These are phyloP conservation scores for Umbilicaria muhlenbergii DNA, from an alignment of 495 filamentous ascomycete species.

Conservation along the genomic window DNA sequence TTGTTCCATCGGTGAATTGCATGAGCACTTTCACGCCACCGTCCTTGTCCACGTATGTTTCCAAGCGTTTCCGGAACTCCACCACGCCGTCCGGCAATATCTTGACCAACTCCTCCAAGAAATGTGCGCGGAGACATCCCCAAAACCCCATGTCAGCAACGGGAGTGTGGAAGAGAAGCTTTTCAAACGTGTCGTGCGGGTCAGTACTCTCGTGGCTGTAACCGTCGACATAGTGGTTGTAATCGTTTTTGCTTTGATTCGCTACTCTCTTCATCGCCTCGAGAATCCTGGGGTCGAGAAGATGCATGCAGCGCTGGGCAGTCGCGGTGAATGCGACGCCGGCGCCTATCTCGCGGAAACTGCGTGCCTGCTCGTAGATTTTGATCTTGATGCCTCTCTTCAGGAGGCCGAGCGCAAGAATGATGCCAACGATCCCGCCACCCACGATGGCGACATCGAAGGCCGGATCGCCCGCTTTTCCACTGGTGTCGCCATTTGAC, in stretches of 20 bases:
- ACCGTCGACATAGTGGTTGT: slow-evolving; percentile 21
- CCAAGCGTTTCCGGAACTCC: slow-evolving; percentile 24
- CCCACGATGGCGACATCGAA: slow-evolving; percentile 27
- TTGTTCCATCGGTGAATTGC: slow-evolving; percentile 38
- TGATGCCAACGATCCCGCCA: slow-evolving; percentile 27
- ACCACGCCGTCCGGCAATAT: slow-evolving; percentile 31
- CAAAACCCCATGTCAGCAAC: slow-evolving; percentile 22
- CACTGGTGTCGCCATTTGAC: no score
- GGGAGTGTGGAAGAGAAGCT: slow-evolving; percentile 17
- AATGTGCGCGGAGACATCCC: slow-evolving; percentile 38
- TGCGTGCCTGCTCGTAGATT: slow-evolving; percentile 25
- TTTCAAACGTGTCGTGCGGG: slow-evolving; percentile 7
- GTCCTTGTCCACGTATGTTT: slow-evolving; percentile 9
- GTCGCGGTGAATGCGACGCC: slow-evolving; percentile 33
- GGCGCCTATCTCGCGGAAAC: slow-evolving; percentile 26
- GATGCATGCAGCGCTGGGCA: slow-evolving; percentile 17
- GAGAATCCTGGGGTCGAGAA: slow-evolving; percentile 10
- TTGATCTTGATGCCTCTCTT: slow-evolving; percentile 19
- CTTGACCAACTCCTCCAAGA: slow-evolving; percentile 38
- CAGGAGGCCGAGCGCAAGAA: slow-evolving; percentile 24
- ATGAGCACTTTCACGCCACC: slow-evolving; percentile 23
- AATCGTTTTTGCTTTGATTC: slow-evolving; percentile 15
- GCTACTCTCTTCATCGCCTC: slow-evolving; percentile 9
- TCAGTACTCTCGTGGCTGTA: slow-evolving; percentile 13
- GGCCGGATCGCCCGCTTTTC: no score